A percentile compares a stretch with the other conserved stretches of the same genome.
Conservation (phyloP, 805 yeast genomes). For the Vanderwaltozyma verrucispora region DNA sequence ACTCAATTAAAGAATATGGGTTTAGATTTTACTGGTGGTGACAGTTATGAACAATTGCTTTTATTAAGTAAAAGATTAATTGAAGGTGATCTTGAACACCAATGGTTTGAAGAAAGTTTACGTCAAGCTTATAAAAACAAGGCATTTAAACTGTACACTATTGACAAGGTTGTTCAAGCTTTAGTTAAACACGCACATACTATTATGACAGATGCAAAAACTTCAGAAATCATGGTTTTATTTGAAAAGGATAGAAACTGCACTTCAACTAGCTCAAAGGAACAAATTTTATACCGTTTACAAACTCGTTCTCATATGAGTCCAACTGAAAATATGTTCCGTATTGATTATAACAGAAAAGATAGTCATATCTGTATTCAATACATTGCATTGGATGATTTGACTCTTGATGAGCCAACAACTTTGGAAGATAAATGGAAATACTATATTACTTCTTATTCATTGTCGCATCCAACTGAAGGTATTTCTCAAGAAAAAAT, state of each 20-base stretch:
- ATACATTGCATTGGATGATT: conserved; percentile 78
- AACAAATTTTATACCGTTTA: conserved; percentile 85
- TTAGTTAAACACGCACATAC: conserved; percentile 80
- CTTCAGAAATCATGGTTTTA: conserved; percentile 68
- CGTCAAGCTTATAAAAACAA: conserved; percentile 92
- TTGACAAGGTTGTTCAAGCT: conserved; percentile 84
- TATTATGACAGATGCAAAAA: conserved; percentile 65
- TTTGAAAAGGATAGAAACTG: conserved; percentile 72
- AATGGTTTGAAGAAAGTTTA: conserved; percentile 88
- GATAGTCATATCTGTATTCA: conserved; percentile 54
- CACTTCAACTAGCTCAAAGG: conserved; percentile 60
- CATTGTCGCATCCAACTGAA: conserved; percentile 95
- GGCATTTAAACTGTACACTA: conserved; percentile 85
- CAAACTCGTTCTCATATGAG: conserved; percentile 72
- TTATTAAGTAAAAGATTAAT: conserved; percentile 63
- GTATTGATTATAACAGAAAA: conserved; percentile 57
- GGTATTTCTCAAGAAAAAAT: conserved; percentile 76
- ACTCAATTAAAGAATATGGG: conserved; percentile 77
- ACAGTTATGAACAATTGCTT: conserved; percentile 72
- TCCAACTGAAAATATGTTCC: conserved; percentile 88
- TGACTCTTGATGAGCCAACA: conserved; percentile 64
- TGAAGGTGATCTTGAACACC: conserved; percentile 86
- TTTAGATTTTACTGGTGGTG: conserved; percentile 54
- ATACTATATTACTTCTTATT: conserved; percentile 84
- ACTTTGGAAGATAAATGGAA: conserved; percentile 79